These are phyloP conservation scores for Aspergillus costaricaensis DNA, from an alignment of 2,329 filamentous ascomycete genomes.

Conservation along the genomic window DNA sequence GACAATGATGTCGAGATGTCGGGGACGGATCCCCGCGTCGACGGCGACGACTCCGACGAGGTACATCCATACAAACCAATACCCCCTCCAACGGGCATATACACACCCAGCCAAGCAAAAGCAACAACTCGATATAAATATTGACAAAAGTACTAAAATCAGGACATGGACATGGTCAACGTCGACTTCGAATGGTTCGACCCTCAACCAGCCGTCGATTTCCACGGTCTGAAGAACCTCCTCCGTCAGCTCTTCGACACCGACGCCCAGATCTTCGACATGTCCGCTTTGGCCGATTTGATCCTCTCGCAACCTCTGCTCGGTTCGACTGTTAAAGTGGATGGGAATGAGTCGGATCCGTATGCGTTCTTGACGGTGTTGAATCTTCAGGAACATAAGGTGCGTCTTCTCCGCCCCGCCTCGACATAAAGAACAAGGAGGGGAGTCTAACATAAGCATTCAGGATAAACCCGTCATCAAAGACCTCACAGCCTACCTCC, in stretches of 20 bases:
- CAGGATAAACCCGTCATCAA: slow-evolving; percentile 70
- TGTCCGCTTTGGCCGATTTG: slow-evolving; percentile 82
- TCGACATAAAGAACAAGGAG: too few species aligned
- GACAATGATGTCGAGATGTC: slow-evolving; percentile 49
- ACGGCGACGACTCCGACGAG: slow-evolving; percentile 45
- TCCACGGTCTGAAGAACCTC: slow-evolving; percentile 89
- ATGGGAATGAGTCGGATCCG: slow-evolving; percentile 87
- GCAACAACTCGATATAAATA: not conserved
- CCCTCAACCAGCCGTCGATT: slow-evolving; percentile 84
- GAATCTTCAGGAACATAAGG: slow-evolving; percentile 74
- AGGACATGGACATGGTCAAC: slow-evolving; percentile 86
- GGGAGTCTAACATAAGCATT: not conserved
- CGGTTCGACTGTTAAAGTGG: slow-evolving; percentile 95
- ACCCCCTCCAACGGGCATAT: not conserved
- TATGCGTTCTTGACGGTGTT: slow-evolving; percentile 90
- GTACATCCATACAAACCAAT: slow-evolving; percentile 21
- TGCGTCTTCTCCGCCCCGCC: slow-evolving; percentile 25
- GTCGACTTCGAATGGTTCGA: slow-evolving; percentile 99
- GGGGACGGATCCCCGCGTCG: slow-evolving; percentile 43
- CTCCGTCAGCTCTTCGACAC: slow-evolving; percentile 89
- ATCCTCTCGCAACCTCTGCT: slow-evolving; percentile 84
- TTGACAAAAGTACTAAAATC: slow-evolving; percentile 7
- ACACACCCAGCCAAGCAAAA: not conserved
- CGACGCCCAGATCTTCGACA: slow-evolving; percentile 80
- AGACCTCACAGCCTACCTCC: slow-evolving; percentile 71